Percentiles rank a stretch among this genome's conserved stretches.
These are phyloP conservation scores for Cadophora malorum DNA, from an alignment of 2,329 filamentous ascomycete genomes.

Conservation along the genomic window DNA sequence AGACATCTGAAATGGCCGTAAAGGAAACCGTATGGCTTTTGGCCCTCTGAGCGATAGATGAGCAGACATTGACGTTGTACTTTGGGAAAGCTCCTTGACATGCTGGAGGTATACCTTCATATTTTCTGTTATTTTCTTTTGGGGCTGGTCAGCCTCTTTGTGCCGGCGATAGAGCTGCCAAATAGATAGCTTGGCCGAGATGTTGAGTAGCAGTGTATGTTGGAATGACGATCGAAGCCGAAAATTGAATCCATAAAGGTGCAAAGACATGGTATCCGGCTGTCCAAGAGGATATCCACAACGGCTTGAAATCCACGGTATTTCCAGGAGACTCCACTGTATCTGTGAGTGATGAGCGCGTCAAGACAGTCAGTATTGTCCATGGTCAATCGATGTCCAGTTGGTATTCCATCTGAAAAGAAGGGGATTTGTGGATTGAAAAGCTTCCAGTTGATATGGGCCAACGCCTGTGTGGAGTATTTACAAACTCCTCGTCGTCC, in stretches of 20 bases:
- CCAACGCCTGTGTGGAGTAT: conserved; percentile 30
- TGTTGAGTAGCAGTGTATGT: not conserved
- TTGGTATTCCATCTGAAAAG: conserved; percentile 18
- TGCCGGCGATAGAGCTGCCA: not conserved
- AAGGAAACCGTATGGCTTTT: not conserved
- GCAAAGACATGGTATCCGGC: conserved; percentile 13
- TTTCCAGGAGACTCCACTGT: conserved; percentile 4
- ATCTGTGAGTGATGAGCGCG: conserved; percentile 22
- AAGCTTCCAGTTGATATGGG: conserved; percentile 18
- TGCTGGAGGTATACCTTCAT: conserved; percentile 7
- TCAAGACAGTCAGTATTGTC: conserved; percentile 19
- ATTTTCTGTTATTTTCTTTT: not conserved
- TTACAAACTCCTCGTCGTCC: conserved; percentile 33
- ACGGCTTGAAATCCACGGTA: conserved; percentile 10
- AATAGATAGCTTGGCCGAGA: not conserved
- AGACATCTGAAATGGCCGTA: not conserved
- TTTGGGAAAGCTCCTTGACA: not conserved
- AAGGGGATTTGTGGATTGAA: conserved; percentile 19
- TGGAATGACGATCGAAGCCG: not conserved
- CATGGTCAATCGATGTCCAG: conserved; percentile 11
- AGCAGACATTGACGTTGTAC: not conserved
- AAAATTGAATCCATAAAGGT: not conserved
- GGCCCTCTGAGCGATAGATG: not conserved
- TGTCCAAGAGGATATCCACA: conserved; percentile 4
- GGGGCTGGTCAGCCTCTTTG: conserved; percentile 4